These are phyloP conservation scores for Pneumocystis sp. DNA, from an alignment of 1,139 yeast genomes.

Conservation along the genomic window DNA sequence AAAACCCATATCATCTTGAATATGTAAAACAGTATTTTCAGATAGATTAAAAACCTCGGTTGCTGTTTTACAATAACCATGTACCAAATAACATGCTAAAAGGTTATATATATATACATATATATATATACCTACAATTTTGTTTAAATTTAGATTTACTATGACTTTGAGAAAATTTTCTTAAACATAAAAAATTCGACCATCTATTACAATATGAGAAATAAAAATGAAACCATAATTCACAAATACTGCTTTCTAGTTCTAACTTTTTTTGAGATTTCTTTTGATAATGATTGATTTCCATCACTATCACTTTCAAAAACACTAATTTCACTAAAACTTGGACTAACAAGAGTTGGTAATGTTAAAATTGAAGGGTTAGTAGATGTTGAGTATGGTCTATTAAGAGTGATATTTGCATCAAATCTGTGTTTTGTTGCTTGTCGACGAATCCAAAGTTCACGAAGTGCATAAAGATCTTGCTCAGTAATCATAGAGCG, in stretches of 20 bases:
- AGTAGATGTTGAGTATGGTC: not conserved
- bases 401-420: not conserved
- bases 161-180: not conserved
- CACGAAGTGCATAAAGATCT: not conserved
- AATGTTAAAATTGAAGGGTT: not conserved
- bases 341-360: not conserved
- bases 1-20: not conserved
- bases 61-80: not conserved
- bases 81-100: not conserved
- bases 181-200: not conserved
- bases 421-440: not conserved
- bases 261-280: not conserved
- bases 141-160: not conserved
- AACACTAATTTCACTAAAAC: not conserved
- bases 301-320: not conserved
- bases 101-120: not conserved
- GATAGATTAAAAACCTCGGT: not conserved
- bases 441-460: not conserved
- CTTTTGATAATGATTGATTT: not conserved
- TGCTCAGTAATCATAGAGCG: not conserved
- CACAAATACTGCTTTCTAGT: not conserved
- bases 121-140: not conserved
- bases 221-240: not conserved
- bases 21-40: not conserved
- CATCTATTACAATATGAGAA: not conserved